Evolutionary conservation across 371 early-diverging fungal genomes (phyloP).

Genomic region (Saksenaea oblongispora): DNA sequence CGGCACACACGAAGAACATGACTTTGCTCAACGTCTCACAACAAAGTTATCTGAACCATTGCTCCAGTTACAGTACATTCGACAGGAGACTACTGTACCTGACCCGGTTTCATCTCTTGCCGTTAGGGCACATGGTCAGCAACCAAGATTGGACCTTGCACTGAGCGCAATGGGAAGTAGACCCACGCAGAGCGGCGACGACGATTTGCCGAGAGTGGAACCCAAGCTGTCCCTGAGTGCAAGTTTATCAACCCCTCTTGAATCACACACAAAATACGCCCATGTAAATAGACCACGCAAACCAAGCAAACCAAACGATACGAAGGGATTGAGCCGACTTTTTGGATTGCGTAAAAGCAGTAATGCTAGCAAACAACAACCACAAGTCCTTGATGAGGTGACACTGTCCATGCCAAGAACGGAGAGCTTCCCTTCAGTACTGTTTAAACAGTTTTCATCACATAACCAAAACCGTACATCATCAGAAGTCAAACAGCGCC

Average conservation of each 20-base stretch:
- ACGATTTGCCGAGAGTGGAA: neutral
- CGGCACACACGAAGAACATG: neutral
- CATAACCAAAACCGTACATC: neutral
- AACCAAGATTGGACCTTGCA: neutral
- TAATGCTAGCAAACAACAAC: neutral
- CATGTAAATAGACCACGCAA: constrained; percentile 3
- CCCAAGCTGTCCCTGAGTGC: neutral
- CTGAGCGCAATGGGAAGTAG: neutral
- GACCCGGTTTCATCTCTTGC: neutral
- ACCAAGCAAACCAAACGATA: neutral
- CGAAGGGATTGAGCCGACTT: neutral
- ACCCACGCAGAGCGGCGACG: neutral
- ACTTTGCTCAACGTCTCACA: neutral
- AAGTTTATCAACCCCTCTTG: neutral
- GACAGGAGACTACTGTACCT: neutral
- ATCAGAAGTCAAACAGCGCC: neutral
- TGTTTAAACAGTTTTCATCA: neutral
- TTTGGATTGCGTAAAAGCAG: neutral
- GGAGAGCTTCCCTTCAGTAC: neutral
- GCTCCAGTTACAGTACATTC: neutral
- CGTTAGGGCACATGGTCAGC: neutral
- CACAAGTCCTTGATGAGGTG: neutral
- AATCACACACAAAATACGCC: neutral
- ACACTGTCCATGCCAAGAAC: neutral
- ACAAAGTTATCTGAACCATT: neutral